Evolutionary conservation across 768 basidiomycete species (phyloP).

Genomic region (Fomitopsis serialis): DNA sequence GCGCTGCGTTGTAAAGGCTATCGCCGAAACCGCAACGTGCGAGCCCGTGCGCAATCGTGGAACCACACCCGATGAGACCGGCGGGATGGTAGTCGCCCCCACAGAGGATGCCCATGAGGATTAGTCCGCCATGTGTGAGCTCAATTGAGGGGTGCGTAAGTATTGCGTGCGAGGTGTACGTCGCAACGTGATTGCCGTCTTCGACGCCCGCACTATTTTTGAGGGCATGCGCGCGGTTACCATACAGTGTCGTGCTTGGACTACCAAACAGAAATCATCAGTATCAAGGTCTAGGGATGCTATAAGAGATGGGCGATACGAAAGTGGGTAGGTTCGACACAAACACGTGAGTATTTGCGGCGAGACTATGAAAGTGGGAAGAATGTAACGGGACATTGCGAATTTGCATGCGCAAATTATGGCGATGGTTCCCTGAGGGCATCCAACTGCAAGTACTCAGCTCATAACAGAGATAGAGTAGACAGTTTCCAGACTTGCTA

Average conservation of each 20-base stretch:
- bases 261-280: constrained; percentile 28
- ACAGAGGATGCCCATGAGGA: constrained; percentile 79
- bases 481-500: too few relatives aligned
- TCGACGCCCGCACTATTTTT: constrained; percentile 62
- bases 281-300: not conserved
- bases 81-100: constrained; percentile 90
- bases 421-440: too few relatives aligned
- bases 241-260: constrained; percentile 65
- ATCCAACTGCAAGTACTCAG: too few relatives aligned
- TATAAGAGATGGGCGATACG: not conserved
- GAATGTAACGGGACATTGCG: too few relatives aligned
- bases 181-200: constrained; percentile 61
- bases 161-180: constrained; percentile 35
- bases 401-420: too few relatives aligned
- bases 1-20: constrained; percentile 54
- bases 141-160: constrained; percentile 41
- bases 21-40: constrained; percentile 82
- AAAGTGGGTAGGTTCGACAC: too few relatives aligned
- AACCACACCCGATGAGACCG: constrained; percentile 64
- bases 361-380: too few relatives aligned
- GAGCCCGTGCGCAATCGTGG: constrained; percentile 68
- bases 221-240: constrained; percentile 59
- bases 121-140: constrained; percentile 60
- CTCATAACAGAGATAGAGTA: too few relatives aligned
- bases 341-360: too few relatives aligned